phyloP scores from a whole-genome alignment of 2,329 filamentous ascomycete species.

The Aspergillus hortae region DNA sequence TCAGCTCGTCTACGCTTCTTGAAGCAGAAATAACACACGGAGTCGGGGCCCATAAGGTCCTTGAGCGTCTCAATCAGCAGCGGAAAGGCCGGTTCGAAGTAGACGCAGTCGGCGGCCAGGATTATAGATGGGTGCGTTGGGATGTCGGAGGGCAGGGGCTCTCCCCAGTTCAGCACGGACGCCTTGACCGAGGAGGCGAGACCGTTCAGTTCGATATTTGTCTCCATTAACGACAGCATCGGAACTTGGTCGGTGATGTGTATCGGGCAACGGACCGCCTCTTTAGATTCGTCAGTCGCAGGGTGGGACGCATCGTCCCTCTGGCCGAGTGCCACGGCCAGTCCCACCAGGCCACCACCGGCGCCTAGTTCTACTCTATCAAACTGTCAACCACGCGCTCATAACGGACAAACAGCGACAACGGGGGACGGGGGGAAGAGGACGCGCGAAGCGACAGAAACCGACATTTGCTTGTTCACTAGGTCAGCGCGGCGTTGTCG shows the following conservation, averaged over 20 bases:
- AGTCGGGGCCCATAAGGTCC: constrained; percentile 63
- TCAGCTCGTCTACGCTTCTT: constrained; percentile 85
- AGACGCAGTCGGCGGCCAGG: constrained; percentile 94
- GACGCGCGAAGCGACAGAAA: constrained; percentile 18
- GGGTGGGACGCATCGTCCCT: no score
- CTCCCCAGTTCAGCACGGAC: constrained; percentile 74
- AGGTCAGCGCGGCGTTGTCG: constrained; percentile 65
- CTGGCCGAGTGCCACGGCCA: constrained; percentile 53
- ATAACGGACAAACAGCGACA: background rate
- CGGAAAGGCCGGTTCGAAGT: constrained; percentile 94
- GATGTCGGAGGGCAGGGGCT: constrained; percentile 37
- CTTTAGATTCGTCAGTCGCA: constrained; percentile 11
- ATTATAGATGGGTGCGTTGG: constrained; percentile 67
- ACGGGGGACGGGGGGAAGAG: background rate
- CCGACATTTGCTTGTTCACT: constrained; percentile 68
- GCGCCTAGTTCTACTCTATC: constrained; percentile 83
- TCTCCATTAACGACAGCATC: constrained; percentile 81
- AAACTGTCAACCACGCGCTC: background rate
- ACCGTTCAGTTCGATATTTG: constrained; percentile 79
- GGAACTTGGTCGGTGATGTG: constrained; percentile 82
- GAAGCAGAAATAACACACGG: constrained; percentile 85
- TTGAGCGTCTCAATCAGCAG: constrained; percentile 74
- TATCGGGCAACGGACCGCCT: constrained; percentile 52
- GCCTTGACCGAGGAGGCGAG: constrained; percentile 63
- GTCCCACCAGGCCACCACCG: constrained; percentile 79